Evolutionary conservation across 1,139 yeast genomes (phyloP).

Genomic region (Kodamaea ohmeri): DNA sequence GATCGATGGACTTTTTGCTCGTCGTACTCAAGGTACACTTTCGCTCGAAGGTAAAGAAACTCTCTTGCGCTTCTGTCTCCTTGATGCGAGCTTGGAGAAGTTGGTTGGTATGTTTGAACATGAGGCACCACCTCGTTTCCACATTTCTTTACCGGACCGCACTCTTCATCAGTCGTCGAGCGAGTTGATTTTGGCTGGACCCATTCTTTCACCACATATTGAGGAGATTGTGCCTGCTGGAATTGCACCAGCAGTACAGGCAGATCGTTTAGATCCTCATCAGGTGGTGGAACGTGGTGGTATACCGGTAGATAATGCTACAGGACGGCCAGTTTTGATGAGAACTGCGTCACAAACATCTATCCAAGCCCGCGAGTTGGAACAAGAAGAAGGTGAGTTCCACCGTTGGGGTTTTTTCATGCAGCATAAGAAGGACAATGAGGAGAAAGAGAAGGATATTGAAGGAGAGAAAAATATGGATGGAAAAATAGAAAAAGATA

Average conservation of each 20-base stretch:
- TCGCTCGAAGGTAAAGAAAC: conserved; percentile 47
- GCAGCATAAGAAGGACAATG: conserved; percentile 45
- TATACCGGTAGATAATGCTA: conserved; percentile 60
- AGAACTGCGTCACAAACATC: conserved; percentile 66
- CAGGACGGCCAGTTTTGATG: conserved; percentile 70
- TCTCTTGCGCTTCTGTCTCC: conserved; percentile 40
- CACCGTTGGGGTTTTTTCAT: conserved; percentile 80
- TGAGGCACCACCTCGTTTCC: conserved; percentile 19
- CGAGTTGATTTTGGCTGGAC: conserved; percentile 53
- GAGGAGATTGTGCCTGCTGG: conserved; percentile 5
- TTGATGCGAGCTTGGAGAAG: conserved; percentile 45
- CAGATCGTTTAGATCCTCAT: conserved; percentile 45
- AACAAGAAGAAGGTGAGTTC: conserved; percentile 88
- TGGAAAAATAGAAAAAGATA: too few relatives aligned
- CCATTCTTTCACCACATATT: conserved; percentile 47
- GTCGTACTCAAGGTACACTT: conserved; percentile 35
- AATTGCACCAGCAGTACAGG: too few relatives aligned
- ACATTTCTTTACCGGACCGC: conserved; percentile 15
- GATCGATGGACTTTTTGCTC: conserved; percentile 39
- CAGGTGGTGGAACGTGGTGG: conserved; percentile 63
- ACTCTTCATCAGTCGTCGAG: conserved; percentile 48
- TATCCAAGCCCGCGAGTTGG: conserved; percentile 68
- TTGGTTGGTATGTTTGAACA: conserved; percentile 45
- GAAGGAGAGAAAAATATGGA: too few relatives aligned
- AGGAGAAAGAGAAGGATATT: too few relatives aligned